Percentiles rank a stretch among this genome's conserved stretches.
phyloP scores from a whole-genome alignment of 1,284 basidiomycete species.

The Trichosporon sp. region DNA sequence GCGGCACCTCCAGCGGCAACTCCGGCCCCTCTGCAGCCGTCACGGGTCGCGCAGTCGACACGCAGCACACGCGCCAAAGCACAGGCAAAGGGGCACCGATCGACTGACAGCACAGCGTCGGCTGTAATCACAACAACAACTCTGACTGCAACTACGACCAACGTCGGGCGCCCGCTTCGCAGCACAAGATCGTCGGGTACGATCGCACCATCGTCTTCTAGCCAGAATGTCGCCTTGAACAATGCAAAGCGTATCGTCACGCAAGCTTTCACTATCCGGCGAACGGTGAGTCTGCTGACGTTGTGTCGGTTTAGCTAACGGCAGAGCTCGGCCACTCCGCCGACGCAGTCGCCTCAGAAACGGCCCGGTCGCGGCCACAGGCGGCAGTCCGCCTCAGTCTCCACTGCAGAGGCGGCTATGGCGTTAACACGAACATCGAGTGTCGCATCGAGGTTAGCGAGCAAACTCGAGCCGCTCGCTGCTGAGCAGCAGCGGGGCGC shows the following conservation, averaged over 20 bases:
- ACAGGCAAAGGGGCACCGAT: neutral
- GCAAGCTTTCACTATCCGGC: neutral
- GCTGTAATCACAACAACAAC: neutral
- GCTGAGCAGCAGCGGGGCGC: neutral
- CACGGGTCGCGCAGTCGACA: neutral
- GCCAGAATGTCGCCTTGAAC: neutral
- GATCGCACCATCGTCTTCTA: neutral
- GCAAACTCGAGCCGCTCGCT: neutral
- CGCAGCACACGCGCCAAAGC: neutral
- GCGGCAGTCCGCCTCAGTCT: neutral
- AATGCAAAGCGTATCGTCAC: neutral
- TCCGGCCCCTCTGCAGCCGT: neutral
- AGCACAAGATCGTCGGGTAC: neutral
- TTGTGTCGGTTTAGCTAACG: neutral
- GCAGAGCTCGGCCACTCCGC: neutral
- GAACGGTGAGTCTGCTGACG: neutral
- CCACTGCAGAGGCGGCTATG: neutral
- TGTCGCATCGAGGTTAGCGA: neutral
- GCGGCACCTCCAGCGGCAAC: neutral
- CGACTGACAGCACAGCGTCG: neutral
- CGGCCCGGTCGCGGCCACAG: neutral
- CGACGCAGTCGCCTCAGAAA: neutral
- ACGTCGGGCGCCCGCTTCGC: neutral
- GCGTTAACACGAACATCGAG: neutral
- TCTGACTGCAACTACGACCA: neutral